Percentiles rank a stretch among this genome's conserved stretches.
Evolutionary conservation across 2,329 filamentous ascomycete species (phyloP).

Genomic region (Botrytis byssoidea): DNA sequence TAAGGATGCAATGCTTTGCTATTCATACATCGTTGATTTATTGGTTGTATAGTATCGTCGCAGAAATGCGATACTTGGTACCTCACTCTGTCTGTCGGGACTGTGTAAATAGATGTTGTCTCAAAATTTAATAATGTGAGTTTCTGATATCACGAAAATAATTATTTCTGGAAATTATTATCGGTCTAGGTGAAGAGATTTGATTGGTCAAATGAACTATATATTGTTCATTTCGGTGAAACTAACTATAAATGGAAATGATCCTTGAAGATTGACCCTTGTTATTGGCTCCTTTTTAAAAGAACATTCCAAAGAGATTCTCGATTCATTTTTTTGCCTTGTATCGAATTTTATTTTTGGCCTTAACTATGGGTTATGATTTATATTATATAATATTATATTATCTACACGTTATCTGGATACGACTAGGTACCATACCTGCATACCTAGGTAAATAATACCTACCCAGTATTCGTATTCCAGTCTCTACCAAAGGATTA

Average conservation of each 20-base stretch:
- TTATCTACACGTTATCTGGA: not conserved
- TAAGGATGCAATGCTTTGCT: not conserved
- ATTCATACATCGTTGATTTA: not conserved
- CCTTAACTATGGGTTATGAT: not conserved
- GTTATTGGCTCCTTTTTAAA: not conserved
- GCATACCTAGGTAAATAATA: not conserved
- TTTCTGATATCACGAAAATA: not conserved
- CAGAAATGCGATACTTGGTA: not conserved
- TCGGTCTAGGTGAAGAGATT: not conserved
- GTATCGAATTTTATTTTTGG: not conserved
- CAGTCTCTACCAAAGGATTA: not conserved
- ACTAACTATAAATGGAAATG: not conserved
- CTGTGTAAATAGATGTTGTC: not conserved
- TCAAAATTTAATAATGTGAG: not conserved
- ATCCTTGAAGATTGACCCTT: not conserved
- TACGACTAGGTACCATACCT: not conserved
- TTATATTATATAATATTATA: not conserved
- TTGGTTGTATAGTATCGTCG: not conserved
- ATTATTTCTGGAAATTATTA: constrained; percentile 4
- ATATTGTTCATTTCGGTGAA: not conserved
- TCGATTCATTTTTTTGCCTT: not conserved
- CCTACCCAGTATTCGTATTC: not conserved
- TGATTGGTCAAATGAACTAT: not conserved
- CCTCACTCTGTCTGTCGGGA: not conserved
- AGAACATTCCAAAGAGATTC: constrained; percentile 12